A percentile compares a stretch with the other conserved stretches of the same genome.
Evolutionary conservation across 306 rosid species (phyloP).

Genomic region (Prunus mume): DNA sequence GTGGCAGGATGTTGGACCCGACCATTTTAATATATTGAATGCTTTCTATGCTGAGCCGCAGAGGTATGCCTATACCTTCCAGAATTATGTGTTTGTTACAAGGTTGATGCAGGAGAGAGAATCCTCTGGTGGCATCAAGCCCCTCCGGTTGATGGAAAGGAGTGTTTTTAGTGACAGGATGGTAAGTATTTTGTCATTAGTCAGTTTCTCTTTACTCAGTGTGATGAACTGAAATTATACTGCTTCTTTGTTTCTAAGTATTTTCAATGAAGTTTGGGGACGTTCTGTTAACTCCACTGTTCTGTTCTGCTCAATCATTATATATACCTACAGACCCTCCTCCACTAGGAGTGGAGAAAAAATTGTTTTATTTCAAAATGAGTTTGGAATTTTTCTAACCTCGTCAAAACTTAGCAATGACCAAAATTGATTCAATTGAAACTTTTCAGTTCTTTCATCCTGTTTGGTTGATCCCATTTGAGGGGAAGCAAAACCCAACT

Average conservation of each 20-base stretch:
- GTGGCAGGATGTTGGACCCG: slow-evolving; percentile 98
- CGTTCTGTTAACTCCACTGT: background rate
- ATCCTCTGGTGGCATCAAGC: slow-evolving; percentile 91
- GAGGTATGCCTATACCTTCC: slow-evolving; percentile 96
- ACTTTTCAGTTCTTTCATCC: slow-evolving; percentile 23
- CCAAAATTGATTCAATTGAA: slow-evolving; percentile 27
- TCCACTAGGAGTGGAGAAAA: background rate
- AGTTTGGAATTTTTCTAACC: background rate
- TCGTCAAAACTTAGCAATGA: slow-evolving; percentile 6
- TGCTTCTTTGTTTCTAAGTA: background rate
- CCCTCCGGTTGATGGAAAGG: slow-evolving; percentile 97
- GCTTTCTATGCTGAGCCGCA: slow-evolving; percentile 96
- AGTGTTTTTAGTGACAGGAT: slow-evolving; percentile 98
- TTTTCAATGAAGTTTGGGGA: background rate
- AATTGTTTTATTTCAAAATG: background rate
- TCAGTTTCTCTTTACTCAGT: background rate
- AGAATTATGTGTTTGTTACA: slow-evolving; percentile 94
- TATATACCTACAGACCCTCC: background rate
- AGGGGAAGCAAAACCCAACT: slow-evolving; percentile 25
- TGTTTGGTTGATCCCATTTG: slow-evolving; percentile 19
- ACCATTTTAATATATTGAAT: slow-evolving; percentile 87
- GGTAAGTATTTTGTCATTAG: slow-evolving; percentile 48
- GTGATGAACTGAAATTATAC: background rate
- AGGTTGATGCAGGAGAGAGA: slow-evolving; percentile 98
- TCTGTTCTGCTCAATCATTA: background rate